Evolutionary conservation across 1,284 basidiomycete genomes (phyloP).

Genomic region (Chondrostereum purpureum): DNA sequence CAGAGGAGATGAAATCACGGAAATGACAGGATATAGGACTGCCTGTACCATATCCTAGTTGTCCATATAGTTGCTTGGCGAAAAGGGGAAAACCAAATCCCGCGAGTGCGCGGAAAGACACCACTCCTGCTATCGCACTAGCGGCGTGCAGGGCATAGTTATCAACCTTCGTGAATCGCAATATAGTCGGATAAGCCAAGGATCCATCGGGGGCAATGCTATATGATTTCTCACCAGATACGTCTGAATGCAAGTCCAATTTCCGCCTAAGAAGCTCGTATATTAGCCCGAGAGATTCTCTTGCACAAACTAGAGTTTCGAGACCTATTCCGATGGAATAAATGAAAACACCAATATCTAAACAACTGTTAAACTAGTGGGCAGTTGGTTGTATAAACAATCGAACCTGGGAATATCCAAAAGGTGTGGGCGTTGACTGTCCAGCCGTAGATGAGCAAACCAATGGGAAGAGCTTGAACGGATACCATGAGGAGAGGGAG

Average conservation of each 20-base stretch:
- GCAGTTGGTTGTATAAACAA: no score
- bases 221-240: constrained; percentile 17
- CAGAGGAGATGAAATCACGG: constrained; percentile 1
- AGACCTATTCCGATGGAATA: constrained; percentile 25
- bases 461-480: constrained; percentile 27
- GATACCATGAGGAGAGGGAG: constrained; percentile 33
- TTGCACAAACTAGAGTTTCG: background rate
- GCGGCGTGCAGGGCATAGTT: constrained; percentile 23
- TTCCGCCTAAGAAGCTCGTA: constrained; percentile 18
- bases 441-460: constrained; percentile 27
- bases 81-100: constrained; percentile 28
- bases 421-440: constrained; percentile 20
- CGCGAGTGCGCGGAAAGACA: constrained; percentile 24
- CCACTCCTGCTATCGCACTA: constrained; percentile 23
- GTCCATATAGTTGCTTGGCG: constrained; percentile 23
- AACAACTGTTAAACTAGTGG: no score
- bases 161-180: constrained; percentile 17
- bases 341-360: constrained; percentile 26
- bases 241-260: constrained; percentile 25
- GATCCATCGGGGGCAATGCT: background rate
- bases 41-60: constrained; percentile 21
- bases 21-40: constrained; percentile 1
- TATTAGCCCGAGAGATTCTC: background rate
- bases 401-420: constrained; percentile 23
- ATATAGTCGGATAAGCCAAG: background rate